phyloP scores from a whole-genome alignment of 345 rosid genomes.

The Salix koriyanagi region DNA sequence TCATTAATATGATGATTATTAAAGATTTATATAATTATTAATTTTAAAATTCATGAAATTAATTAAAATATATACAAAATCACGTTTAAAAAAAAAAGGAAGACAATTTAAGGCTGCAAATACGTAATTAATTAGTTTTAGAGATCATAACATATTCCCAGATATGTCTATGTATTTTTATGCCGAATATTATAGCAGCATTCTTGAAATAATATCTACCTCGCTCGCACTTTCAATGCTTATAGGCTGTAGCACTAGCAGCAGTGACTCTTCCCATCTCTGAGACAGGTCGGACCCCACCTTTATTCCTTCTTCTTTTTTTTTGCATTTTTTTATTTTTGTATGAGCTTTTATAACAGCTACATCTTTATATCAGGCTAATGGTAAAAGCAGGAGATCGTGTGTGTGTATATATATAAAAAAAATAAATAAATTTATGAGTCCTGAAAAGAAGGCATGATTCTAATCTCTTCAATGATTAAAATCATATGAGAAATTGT shows the following conservation, averaged over 20 bases:
- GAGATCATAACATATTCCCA: slow-evolving; percentile 1
- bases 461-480: not conserved
- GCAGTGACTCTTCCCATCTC: slow-evolving; percentile 3
- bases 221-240: not conserved
- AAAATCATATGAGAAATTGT: not conserved
- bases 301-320: not conserved
- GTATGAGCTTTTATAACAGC: not conserved
- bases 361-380: slow-evolving; percentile 1
- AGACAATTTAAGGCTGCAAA: no score
- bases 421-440: no score
- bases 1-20: no score
- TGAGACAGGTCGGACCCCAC: not conserved
- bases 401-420: no score
- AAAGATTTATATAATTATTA: no score
- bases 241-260: not conserved
- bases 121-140: not conserved
- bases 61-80: rapidly evolving
- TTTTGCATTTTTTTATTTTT: not conserved
- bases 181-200: slow-evolving; percentile 5
- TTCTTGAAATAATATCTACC: slow-evolving; percentile 4
- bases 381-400: not conserved
- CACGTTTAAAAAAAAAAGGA: no score
- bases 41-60: no score
- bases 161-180: not conserved
- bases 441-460: not conserved